Evolutionary conservation across 768 basidiomycete species (phyloP), one percentile per base, ranked within the genome.

Genomic region (Mrakia gelida): DNA sequence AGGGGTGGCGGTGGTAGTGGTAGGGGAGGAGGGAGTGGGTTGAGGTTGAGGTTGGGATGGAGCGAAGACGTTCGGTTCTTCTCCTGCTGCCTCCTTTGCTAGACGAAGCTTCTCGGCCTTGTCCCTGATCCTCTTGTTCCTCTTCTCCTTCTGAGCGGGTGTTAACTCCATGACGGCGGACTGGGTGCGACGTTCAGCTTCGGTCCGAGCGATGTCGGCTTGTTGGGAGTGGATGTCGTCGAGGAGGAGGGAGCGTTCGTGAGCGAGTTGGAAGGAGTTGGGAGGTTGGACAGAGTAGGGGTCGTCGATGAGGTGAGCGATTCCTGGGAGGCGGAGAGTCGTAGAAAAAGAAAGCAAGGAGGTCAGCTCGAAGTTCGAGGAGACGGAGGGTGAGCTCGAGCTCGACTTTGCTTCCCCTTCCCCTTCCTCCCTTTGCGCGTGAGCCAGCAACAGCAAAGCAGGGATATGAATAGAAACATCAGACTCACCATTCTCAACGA

Each of bases 251-350:
- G 65, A 18, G 0, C 82, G 81, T 45, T 85, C 83, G 11, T 23
- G 26, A 18, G 63, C 56, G 59, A 81, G 32, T 79, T 81, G 8
- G 77, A 79, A 0, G 71, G 86, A 85, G 1, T 91, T 90, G 45
- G 78, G 81, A 41, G 85, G 83, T 49, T 81, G 86, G 83, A 90
- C 90, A 0, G 91, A 89, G 16, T 80, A 84, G 26, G 86, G 86
- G 80, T 97, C 92, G 82, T 95, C 90, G 30, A 96, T 85, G 11
- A 98, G 86, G 34, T 91, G 87, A 5, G 92, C 94, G 21, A 91
- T 85, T 45, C 89, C 95, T 97, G 82, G 41, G 23, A 67, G 21
- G 59, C 18, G 34, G 11, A 30, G 18, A 18, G 49, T 4, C 2
- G 49, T 18, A 16, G 49, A 52, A 21, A 5, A 21, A 6, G 18